Conservation (phyloP, 345 rosid genomes). For the Ceriops decandra region DNA sequence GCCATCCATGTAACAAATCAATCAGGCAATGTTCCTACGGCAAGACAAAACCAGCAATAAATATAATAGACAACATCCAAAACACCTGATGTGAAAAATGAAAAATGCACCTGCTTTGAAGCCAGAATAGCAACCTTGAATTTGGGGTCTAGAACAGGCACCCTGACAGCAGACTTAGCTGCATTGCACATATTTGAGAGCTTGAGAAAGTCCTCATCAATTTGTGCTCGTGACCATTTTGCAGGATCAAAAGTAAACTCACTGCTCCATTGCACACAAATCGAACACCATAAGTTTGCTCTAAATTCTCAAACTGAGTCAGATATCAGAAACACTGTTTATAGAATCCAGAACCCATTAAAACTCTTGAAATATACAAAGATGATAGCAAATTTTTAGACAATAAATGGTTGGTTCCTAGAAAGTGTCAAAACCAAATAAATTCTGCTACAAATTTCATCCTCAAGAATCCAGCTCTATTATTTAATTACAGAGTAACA, state of each 20-base stretch:
- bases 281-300: not conserved
- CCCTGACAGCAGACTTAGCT: constrained; percentile 65
- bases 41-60: constrained; percentile 10
- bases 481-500: not conserved
- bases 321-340: not conserved
- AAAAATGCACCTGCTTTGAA: constrained; percentile 66
- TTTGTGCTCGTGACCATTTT: constrained; percentile 72
- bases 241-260: constrained; percentile 70
- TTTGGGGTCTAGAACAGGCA: constrained; percentile 74
- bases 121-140: constrained; percentile 82
- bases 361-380: too few relatives aligned
- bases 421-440: not conserved
- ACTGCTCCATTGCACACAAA: constrained; percentile 33
- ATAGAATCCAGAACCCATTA: too few relatives aligned
- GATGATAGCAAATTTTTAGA: not conserved
- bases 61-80: not conserved
- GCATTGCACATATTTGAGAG: constrained; percentile 58
- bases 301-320: not conserved
- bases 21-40: constrained; percentile 84
- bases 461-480: not conserved
- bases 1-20: constrained; percentile 88
- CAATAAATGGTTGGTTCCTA: not conserved
- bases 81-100: not conserved
- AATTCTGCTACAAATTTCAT: not conserved
- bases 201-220: constrained; percentile 66